phyloP scores from a whole-genome alignment of 1,139 yeast genomes.

The Pichia kudriavzevii region DNA sequence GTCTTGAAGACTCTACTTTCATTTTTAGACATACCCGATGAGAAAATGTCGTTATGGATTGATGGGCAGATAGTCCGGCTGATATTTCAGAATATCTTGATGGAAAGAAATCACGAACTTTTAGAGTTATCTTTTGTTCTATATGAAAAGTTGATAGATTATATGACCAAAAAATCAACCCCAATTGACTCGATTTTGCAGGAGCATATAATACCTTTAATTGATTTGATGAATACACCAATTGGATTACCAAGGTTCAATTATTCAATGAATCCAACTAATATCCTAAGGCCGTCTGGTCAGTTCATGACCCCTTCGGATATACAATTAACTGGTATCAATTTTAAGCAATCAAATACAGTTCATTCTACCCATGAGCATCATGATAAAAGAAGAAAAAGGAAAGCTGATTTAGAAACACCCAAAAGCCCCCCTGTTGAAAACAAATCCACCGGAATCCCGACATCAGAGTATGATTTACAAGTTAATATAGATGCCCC shows the following conservation, averaged over 20 bases:
- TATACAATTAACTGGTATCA: constrained; percentile 23
- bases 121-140: constrained; percentile 56
- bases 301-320: constrained; percentile 34
- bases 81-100: constrained; percentile 75
- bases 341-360: no score
- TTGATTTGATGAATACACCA: constrained; percentile 80
- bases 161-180: constrained; percentile 31
- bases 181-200: constrained; percentile 42
- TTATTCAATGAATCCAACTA: constrained; percentile 70
- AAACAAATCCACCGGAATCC: constrained; percentile 29
- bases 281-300: constrained; percentile 79
- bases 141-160: constrained; percentile 49
- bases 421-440: no score
- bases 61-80: constrained; percentile 65
- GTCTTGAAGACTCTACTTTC: constrained; percentile 77
- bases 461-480: constrained; percentile 52
- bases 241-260: constrained; percentile 88
- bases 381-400: constrained; percentile 12
- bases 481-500: constrained; percentile 88
- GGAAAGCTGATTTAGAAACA: constrained; percentile 14
- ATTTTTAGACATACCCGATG: constrained; percentile 64
- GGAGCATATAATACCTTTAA: constrained; percentile 52
- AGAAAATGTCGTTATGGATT: constrained; percentile 67
- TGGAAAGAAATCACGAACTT: constrained; percentile 80
- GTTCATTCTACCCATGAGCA: constrained; percentile 9